These are phyloP conservation scores for Suhomyces faveliae DNA, from an alignment of 805 yeast genomes.

Conservation along the genomic window DNA sequence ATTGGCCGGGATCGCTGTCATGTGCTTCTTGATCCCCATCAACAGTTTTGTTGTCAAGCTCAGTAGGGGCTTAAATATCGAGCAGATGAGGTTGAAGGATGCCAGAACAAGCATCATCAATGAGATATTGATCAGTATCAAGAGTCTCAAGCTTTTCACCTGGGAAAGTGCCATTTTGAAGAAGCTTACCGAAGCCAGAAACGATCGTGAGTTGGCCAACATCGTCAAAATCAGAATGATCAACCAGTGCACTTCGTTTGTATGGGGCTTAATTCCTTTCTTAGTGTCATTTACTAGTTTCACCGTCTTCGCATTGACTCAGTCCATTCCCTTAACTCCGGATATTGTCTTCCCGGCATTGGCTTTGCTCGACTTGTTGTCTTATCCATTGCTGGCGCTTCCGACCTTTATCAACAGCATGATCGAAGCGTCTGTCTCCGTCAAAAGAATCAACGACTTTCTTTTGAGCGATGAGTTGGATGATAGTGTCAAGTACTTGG, in stretches of 20 bases:
- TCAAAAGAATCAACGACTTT: constrained; percentile 52
- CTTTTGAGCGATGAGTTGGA: constrained; percentile 28
- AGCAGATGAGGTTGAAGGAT: constrained; percentile 21
- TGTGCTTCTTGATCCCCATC: constrained; percentile 18
- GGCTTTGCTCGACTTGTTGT: constrained; percentile 37
- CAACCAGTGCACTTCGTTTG: constrained; percentile 14
- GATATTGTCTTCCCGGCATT: constrained; percentile 29
- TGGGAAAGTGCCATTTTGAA: constrained; percentile 28
- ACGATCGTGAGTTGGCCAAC: constrained; percentile 18
- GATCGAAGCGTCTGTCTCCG: constrained; percentile 59
- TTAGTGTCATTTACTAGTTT: constrained; percentile 22
- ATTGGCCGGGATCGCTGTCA: constrained; percentile 18
- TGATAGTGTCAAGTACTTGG: constrained; percentile 6
- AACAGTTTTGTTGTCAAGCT: constrained; percentile 26
- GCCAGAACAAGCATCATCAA: constrained; percentile 20
- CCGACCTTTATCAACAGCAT: constrained; percentile 57
- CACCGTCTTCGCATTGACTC: constrained; percentile 17
- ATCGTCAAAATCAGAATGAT: constrained; percentile 15
- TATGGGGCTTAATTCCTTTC: constrained; percentile 28
- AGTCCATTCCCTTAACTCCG: constrained; percentile 20
- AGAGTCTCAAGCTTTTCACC: constrained; percentile 25
- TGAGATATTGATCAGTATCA: constrained; percentile 23
- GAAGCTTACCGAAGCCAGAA: constrained; percentile 19
- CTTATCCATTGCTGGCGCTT: constrained; percentile 57
- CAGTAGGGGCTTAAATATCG: constrained; percentile 40